These are phyloP conservation scores for Fonsecaea multimorphosa DNA, from an alignment of 2,329 filamentous ascomycete genomes.

Conservation along the genomic window DNA sequence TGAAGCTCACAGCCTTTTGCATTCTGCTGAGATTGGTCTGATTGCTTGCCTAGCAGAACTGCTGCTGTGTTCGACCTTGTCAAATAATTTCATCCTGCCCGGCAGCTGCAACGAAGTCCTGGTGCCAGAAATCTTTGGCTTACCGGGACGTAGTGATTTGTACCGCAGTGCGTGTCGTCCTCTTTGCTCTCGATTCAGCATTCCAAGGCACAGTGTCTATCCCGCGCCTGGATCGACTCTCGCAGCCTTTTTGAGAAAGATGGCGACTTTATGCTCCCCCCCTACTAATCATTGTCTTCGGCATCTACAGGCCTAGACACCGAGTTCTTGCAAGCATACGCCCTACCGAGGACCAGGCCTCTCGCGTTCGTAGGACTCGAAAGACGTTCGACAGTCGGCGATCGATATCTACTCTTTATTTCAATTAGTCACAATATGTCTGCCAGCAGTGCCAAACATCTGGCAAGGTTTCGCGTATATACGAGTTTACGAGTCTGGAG, in stretches of 20 bases:
- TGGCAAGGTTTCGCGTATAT: background rate
- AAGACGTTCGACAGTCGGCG: background rate
- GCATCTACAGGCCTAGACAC: background rate
- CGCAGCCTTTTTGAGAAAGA: background rate
- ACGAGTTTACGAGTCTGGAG: background rate
- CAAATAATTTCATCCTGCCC: conserved; percentile 55
- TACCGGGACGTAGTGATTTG: background rate
- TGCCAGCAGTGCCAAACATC: background rate
- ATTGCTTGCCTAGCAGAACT: conserved; percentile 51
- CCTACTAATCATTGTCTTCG: background rate
- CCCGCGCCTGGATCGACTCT: background rate
- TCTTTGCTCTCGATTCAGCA: background rate
- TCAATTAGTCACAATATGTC: background rate
- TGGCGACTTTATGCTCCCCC: background rate
- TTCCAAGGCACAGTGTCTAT: background rate
- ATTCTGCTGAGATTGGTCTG: conserved; percentile 60
- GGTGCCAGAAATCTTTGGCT: background rate
- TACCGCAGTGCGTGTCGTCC: background rate
- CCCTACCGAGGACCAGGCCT: background rate
- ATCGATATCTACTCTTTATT: background rate
- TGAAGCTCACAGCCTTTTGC: background rate
- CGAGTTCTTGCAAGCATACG: background rate
- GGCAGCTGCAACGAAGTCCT: conserved; percentile 50
- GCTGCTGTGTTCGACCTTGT: conserved; percentile 47
- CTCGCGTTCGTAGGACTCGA: background rate